A percentile compares a stretch with the other conserved stretches of the same genome.
phyloP scores from a whole-genome alignment of 202 grass and related monocot genomes.

The Cymbopogon flexuosus region DNA sequence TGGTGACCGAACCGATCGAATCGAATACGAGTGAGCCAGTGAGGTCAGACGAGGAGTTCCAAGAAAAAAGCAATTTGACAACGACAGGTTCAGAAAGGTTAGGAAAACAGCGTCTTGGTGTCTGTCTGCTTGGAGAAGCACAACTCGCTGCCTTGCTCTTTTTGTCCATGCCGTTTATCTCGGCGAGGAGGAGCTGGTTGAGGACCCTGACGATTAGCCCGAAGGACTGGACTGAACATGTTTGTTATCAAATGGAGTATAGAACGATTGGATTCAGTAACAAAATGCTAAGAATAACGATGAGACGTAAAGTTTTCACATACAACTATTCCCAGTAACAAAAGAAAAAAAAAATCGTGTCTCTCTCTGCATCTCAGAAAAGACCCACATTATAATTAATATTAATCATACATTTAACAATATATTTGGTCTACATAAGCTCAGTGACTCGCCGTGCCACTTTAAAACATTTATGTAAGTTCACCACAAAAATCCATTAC shows the following conservation, averaged over 20 bases:
- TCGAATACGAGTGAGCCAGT: neutral
- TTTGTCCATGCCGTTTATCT: neutral
- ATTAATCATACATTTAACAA: too few relatives aligned
- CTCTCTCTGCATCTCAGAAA: too few relatives aligned
- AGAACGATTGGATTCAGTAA: too few relatives aligned
- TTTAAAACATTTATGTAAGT: neutral
- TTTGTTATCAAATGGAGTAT: neutral
- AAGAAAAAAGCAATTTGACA: neutral
- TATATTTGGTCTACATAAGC: too few relatives aligned
- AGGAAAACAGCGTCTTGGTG: neutral
- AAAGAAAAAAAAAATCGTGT: too few relatives aligned
- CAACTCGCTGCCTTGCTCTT: neutral
- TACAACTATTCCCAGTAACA: too few relatives aligned
- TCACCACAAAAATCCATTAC: neutral
- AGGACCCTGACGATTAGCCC: too few relatives aligned
- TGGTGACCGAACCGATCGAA: neutral
- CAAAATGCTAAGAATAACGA: too few relatives aligned
- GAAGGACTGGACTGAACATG: neutral
- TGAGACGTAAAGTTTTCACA: too few relatives aligned
- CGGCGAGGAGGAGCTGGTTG: neutral
- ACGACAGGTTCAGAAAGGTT: neutral
- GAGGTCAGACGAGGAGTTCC: neutral
- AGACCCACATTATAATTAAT: too few relatives aligned
- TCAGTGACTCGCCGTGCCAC: neutral
- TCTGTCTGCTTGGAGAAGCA: neutral